Evolutionary conservation across 176 grass and related monocot genomes (phyloP).

Genomic region (Pharus latifolius): DNA sequence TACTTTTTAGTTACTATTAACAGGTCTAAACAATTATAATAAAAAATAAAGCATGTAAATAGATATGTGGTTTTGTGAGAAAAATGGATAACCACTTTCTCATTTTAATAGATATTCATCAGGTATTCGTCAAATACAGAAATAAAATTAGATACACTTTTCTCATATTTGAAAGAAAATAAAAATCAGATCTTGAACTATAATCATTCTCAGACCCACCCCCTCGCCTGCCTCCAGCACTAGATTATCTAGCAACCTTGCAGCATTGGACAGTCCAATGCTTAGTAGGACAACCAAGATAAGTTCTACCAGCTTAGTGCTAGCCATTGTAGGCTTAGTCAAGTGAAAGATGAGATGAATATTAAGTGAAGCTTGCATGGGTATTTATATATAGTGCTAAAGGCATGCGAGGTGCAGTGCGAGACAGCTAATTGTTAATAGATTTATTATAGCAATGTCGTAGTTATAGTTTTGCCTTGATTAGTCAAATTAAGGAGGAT

Average conservation of each 20-base stretch:
- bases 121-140: no score
- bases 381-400: slow-evolving; percentile 14
- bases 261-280: slow-evolving; percentile 2
- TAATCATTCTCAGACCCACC: neutral
- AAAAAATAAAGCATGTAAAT: no score
- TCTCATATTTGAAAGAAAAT: no score
- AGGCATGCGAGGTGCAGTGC: neutral
- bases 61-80: no score
- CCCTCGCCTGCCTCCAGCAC: neutral
- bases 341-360: neutral
- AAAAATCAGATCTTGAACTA: neutral
- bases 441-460: no score
- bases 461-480: no score
- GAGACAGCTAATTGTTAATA: neutral
- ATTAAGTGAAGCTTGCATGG: neutral
- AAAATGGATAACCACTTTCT: no score
- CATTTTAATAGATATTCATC: no score
- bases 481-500: no score
- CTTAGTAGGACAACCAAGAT: neutral
- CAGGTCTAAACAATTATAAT: no score
- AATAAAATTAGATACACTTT: no score
- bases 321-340: neutral
- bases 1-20: no score
- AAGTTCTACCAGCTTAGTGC: neutral
- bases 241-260: neutral